A percentile compares a stretch with the other conserved stretches of the same genome.
Evolutionary conservation across 495 filamentous ascomycete species (phyloP).

Genomic region (Talaromyces adpressus): DNA sequence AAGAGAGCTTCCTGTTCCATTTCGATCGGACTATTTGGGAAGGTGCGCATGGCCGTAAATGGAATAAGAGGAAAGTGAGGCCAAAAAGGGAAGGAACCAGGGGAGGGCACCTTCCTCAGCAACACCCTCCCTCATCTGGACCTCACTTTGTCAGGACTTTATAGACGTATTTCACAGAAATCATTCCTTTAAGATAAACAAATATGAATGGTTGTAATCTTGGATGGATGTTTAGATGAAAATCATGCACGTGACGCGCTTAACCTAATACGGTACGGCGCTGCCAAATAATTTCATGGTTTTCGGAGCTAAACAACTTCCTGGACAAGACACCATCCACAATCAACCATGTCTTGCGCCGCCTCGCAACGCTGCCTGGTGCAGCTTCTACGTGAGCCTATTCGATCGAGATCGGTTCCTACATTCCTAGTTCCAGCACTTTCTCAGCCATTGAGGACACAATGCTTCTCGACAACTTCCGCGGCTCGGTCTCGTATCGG

Average conservation of each 20-base stretch:
- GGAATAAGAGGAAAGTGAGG: conserved; percentile 4
- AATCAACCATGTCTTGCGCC: conserved; percentile 4
- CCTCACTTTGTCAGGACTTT: not conserved
- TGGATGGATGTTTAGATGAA: not conserved
- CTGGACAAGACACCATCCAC: not conserved
- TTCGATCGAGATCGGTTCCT: conserved; percentile 42
- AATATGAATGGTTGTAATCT: not conserved
- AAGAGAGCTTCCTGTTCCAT: not conserved
- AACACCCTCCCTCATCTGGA: not conserved
- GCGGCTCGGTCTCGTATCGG: conserved; percentile 72
- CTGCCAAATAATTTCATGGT: not conserved
- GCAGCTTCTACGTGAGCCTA: conserved; percentile 32
- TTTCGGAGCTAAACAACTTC: not conserved
- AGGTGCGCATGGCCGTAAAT: not conserved
- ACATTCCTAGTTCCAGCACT: conserved; percentile 72
- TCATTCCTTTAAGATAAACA: not conserved
- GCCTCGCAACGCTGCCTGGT: conserved; percentile 26
- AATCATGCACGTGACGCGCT: conserved; percentile 5
- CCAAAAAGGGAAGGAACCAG: conserved; percentile 7
- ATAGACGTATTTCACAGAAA: not conserved
- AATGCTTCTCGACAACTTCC: conserved; percentile 66
- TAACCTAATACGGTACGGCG: not conserved
- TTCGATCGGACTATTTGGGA: not conserved
- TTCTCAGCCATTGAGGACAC: conserved; percentile 39
- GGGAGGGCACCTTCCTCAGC: not conserved